Evolutionary conservation across 441 rosid genomes (phyloP), one percentile per base, ranked within the genome.

Genomic region (Caryocar brasiliense): DNA sequence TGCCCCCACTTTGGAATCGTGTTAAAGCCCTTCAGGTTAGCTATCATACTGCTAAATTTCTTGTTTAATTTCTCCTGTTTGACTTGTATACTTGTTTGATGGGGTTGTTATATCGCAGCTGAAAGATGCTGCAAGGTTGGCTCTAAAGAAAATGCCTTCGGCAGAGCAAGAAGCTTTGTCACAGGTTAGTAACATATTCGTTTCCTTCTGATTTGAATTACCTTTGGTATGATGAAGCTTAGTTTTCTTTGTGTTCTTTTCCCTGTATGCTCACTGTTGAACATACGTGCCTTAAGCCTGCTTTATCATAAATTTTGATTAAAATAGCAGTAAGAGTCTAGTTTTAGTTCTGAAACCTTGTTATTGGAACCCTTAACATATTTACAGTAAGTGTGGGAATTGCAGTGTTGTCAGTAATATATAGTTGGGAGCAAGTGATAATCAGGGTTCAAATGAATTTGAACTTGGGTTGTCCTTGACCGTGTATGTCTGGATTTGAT

Each of bases 11-110:
- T 54, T 78, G 93, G 88, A 56, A 71, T 53, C 93, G 97, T 53
- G 97, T 93, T 54, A 93, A 93, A 82, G 81, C 90, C 54, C 80
- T 93, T 69, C 95, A 82, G 94, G 95, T 85, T 50, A 64, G 76
- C 58, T n/a, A 18, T 62, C 20, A 29, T 43, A 12, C 13, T 47
- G 5, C 47, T 49, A n/a, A 39, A 54, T 44, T 40, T 40, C 53
- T 41, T 44, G 51, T 40, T 17, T 59, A 3, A 14, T 61, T 56
- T 12, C 37, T 65, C 33, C 46, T 30, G 24, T 8, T 36, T 26
- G 41, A n/a, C 14, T 43, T 9, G 37, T 55, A n/a, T 20, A 36
- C 39, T 17, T 41, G 36, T 60, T 47, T 64, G 40, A 65, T 59
- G 43, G 47, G 32, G 17, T 55, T 47, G 40, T 51, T 51, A 51